phyloP scores from a whole-genome alignment of 2,329 filamentous ascomycete species.

The Fusarium euwallaceae region DNA sequence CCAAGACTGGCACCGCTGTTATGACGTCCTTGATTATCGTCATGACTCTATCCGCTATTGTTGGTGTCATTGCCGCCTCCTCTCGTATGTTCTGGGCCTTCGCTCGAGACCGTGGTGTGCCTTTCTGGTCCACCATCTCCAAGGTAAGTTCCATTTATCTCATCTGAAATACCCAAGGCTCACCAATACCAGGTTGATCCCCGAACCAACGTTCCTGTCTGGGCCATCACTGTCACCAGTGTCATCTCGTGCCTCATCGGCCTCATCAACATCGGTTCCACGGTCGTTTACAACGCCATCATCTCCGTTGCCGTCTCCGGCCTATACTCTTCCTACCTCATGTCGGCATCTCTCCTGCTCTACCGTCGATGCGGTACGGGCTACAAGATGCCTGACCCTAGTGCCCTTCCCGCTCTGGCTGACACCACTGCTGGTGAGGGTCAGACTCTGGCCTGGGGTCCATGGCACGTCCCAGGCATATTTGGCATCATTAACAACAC shows the following conservation, averaged over 20 bases:
- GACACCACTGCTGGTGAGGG: conserved; percentile 32
- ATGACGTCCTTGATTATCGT: conserved; percentile 39
- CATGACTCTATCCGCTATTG: conserved; percentile 41
- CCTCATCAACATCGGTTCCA: conserved; percentile 42
- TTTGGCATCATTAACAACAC: conserved; percentile 66
- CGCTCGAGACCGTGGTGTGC: conserved; percentile 36
- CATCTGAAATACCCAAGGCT: rapidly evolving
- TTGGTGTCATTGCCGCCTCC: conserved; percentile 42
- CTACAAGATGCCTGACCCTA: conserved; percentile 41
- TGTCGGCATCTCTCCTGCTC: conserved; percentile 38
- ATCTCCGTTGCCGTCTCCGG: conserved; percentile 40
- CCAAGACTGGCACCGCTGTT: conserved; percentile 30
- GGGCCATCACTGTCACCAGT: conserved; percentile 37
- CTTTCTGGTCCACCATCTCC: conserved; percentile 34
- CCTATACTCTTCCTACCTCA: conserved; percentile 40
- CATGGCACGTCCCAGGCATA: conserved; percentile 65
- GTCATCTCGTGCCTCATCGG: conserved; percentile 40
- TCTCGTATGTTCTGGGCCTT: conserved; percentile 45
- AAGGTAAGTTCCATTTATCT: conserved; percentile 14
- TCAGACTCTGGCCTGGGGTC: conserved; percentile 60
- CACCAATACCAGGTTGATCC: conserved; percentile 30
- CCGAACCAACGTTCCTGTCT: conserved; percentile 39
- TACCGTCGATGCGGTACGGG: conserved; percentile 41
- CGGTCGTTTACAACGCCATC: conserved; percentile 42
- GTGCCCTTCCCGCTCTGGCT: conserved; percentile 32